Evolutionary conservation across 768 basidiomycete species (phyloP).

Genomic region (Boletales sp.): DNA sequence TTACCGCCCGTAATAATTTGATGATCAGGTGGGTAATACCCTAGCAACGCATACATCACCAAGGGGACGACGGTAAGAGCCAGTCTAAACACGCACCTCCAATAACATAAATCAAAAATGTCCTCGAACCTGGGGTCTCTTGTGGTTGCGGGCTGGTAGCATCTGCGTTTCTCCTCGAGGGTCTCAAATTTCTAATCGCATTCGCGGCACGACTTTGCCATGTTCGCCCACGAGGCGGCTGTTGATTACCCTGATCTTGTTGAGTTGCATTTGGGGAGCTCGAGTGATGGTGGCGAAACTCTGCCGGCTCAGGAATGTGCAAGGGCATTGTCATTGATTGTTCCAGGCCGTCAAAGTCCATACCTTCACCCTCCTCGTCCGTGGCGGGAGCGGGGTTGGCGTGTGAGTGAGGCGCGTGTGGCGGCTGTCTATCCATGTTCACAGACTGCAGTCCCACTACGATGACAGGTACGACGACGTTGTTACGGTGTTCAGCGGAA

Average conservation of each 20-base stretch:
- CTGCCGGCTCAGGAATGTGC: constrained; percentile 26
- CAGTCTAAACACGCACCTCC: constrained; percentile 47
- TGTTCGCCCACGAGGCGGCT: constrained; percentile 33
- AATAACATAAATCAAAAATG: constrained; percentile 89
- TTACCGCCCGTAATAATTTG: constrained; percentile 80
- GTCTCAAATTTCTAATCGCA: constrained; percentile 53
- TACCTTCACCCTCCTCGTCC: constrained; percentile 24
- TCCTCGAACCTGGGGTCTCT: constrained; percentile 38
- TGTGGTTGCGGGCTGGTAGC: constrained; percentile 19
- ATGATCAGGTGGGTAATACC: constrained; percentile 91
- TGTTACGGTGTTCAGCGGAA: constrained; percentile 25
- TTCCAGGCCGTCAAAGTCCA: constrained; percentile 25
- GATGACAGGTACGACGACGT: constrained; percentile 74
- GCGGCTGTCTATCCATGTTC: constrained; percentile 40
- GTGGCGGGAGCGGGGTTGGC: constrained; percentile 10
- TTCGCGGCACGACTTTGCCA: constrained; percentile 66
- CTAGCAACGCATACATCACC: constrained; percentile 34
- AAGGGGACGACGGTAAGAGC: not conserved
- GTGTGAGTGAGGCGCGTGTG: constrained; percentile 15
- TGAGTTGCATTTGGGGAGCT: constrained; percentile 10
- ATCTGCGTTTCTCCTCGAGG: constrained; percentile 29
- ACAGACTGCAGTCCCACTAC: constrained; percentile 82
- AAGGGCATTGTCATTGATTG: constrained; percentile 23
- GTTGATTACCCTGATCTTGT: constrained; percentile 15
- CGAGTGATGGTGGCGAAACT: constrained; percentile 17